Base-by-base conservation (phyloP, 805 yeast species). In the Phaffomyces opuntiae region DNA sequence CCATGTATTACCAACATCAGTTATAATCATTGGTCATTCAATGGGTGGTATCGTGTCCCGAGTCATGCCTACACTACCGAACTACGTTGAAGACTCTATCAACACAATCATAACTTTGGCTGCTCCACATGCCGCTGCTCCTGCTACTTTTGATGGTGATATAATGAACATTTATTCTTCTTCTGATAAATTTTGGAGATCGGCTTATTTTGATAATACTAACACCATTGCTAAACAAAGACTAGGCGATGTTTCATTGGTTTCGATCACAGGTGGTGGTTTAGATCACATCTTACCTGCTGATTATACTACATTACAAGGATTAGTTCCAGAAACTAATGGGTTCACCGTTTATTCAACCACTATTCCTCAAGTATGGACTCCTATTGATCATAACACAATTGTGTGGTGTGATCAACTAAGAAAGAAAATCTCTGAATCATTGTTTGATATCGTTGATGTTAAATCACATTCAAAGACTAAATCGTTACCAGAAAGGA, bases 11-110 rank as follows among this genome's bases (percentile, higher is more conserved):
- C 93, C 93, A 0, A 61, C 63, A 26, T 84, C 96, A 0, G 95
- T 91, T 2, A 77, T 91, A 0, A 60, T 91, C 0, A 53, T 91
- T 1, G 96, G 88, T 3, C 99, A 91, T 66, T 91, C 98, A 0
- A 91, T 91, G 99, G 99, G 99, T 37, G 99, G 99, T 3, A 77
- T 91, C 16, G 98, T 93, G 1, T 85, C 96, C 4, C 72, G 98
- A 48, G 81, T 87, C 0, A 78, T 90, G 78, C 73, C 87, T 7
- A 80, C 95, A 0, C 65, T 91, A 44, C 84, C 88, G 1, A 90
- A 88, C 57, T 90, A 87, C 60, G 56, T 70, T 1, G 75, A 75
- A 5, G 77, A 74, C 21, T 83, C 96, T 1, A 80, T 93, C 19
- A 89, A 87, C 57, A 83, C 96, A 0, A 83, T 91, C 14, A 53